These are phyloP conservation scores for Aspergillus brunneoviolaceus DNA, from an alignment of 2,329 filamentous ascomycete genomes.

Conservation along the genomic window DNA sequence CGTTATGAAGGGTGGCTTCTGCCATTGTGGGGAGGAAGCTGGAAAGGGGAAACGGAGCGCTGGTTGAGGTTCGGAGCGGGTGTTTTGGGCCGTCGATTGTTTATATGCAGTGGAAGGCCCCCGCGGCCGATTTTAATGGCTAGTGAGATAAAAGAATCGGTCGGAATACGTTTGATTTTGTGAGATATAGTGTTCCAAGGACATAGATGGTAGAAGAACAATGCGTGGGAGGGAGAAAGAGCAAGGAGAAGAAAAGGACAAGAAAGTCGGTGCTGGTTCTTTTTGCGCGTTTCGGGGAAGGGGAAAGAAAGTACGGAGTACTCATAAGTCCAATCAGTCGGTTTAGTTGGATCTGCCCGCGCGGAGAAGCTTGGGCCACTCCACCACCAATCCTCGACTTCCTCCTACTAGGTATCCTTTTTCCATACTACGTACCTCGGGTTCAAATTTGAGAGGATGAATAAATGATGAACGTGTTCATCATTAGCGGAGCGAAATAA, in stretches of 20 bases:
- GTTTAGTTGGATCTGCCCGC: neutral
- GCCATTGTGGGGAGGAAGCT: conserved; percentile 49
- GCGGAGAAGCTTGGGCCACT: conserved; percentile 38
- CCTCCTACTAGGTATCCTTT: too few species aligned
- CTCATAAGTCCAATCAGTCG: neutral
- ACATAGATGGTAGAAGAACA: neutral
- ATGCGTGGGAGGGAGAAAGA: neutral
- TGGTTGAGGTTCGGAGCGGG: conserved; percentile 12
- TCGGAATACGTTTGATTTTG: neutral
- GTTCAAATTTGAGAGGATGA: too few species aligned
- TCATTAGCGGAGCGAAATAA: too few species aligned
- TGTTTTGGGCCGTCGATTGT: conserved; percentile 24
- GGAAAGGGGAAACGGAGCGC: conserved; percentile 7
- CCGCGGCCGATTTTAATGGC: conserved; percentile 24
- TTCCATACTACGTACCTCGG: too few species aligned
- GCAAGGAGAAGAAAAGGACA: neutral
- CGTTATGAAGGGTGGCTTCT: conserved; percentile 80
- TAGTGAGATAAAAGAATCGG: neutral
- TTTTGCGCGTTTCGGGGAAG: conserved; percentile 17
- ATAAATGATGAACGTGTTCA: too few species aligned
- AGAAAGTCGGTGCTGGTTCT: conserved; percentile 1
- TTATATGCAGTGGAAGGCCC: conserved; percentile 26
- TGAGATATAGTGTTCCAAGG: neutral
- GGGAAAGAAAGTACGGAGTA: neutral
- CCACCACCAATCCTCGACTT: conserved; percentile 2